These are phyloP conservation scores for Aspergillus quadrilineatus DNA, from an alignment of 2,329 filamentous ascomycete species.

Conservation along the genomic window DNA sequence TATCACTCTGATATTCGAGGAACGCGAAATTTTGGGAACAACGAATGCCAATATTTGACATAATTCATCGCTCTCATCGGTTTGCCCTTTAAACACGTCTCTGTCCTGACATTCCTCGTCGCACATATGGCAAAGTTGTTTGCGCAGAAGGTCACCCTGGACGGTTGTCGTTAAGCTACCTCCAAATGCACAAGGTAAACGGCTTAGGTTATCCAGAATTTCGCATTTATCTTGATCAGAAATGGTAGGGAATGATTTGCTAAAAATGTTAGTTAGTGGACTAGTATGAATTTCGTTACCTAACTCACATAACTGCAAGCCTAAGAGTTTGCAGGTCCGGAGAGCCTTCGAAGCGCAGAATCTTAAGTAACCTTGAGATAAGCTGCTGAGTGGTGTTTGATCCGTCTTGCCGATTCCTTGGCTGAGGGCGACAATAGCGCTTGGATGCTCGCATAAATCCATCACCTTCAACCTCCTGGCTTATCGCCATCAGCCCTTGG, in stretches of 20 bases:
- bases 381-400: slow-evolving; percentile 32
- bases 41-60: slow-evolving; percentile 47
- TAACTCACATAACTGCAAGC: slow-evolving; percentile 51
- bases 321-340: slow-evolving; percentile 43
- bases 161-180: slow-evolving; percentile 42
- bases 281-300: background rate
- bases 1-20: slow-evolving; percentile 63
- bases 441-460: slow-evolving; percentile 33
- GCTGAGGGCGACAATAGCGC: slow-evolving; percentile 32
- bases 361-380: slow-evolving; percentile 31
- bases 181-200: slow-evolving; percentile 57
- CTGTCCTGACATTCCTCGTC: slow-evolving; percentile 31
- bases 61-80: slow-evolving; percentile 32
- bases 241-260: slow-evolving; percentile 48
- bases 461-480: slow-evolving; percentile 15
- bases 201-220: slow-evolving; percentile 56
- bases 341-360: slow-evolving; percentile 35
- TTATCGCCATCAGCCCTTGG: slow-evolving; percentile 14
- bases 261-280: slow-evolving; percentile 21
- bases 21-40: slow-evolving; percentile 44
- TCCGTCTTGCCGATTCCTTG: slow-evolving; percentile 35
- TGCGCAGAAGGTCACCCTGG: slow-evolving; percentile 23
- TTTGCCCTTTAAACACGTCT: slow-evolving; percentile 14
- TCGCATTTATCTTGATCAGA: slow-evolving; percentile 53
- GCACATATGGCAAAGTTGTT: slow-evolving; percentile 39